A percentile compares a stretch with the other conserved stretches of the same genome.
Evolutionary conservation across 2,329 filamentous ascomycete species (phyloP).

Genomic region (Macrophomina tecta): DNA sequence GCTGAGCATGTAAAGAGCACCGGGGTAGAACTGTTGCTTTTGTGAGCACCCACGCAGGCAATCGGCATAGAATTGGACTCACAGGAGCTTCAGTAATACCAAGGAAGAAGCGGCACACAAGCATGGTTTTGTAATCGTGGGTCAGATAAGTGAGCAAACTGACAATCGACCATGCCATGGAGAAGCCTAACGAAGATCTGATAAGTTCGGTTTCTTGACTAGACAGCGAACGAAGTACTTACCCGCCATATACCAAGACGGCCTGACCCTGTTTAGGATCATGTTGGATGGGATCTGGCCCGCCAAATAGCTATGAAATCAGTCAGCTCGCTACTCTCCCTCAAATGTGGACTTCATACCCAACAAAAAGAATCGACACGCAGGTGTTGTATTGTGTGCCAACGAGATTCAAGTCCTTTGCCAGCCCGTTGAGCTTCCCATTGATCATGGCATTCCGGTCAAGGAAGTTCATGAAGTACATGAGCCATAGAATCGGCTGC

Average conservation of each 20-base stretch:
- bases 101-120: slow-evolving; percentile 1
- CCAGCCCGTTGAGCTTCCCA: slow-evolving; percentile 67
- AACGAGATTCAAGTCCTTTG: slow-evolving; percentile 52
- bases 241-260: slow-evolving; percentile 12
- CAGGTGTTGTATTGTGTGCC: slow-evolving; percentile 47
- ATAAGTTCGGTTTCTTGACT: not conserved
- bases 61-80: not conserved
- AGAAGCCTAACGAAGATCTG: not conserved
- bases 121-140: slow-evolving; percentile 16
- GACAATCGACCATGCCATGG: slow-evolving; percentile 42
- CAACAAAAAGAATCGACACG: slow-evolving; percentile 64
- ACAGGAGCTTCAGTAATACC: slow-evolving; percentile 9
- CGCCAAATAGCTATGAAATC: slow-evolving; percentile 35
- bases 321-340: slow-evolving; percentile 56
- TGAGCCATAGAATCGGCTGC: slow-evolving; percentile 47
- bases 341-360: slow-evolving; percentile 39
- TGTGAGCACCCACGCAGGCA: not conserved
- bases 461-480: slow-evolving; percentile 46
- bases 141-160: slow-evolving; percentile 15
- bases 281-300: slow-evolving; percentile 18
- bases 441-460: slow-evolving; percentile 70
- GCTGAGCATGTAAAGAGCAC: slow-evolving; percentile 57
- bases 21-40: slow-evolving; percentile 36
- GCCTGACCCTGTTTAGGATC: slow-evolving; percentile 32
- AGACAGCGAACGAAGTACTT: not conserved